phyloP scores from a whole-genome alignment of 345 rosid genomes.

The Eucalyptus marginata region DNA sequence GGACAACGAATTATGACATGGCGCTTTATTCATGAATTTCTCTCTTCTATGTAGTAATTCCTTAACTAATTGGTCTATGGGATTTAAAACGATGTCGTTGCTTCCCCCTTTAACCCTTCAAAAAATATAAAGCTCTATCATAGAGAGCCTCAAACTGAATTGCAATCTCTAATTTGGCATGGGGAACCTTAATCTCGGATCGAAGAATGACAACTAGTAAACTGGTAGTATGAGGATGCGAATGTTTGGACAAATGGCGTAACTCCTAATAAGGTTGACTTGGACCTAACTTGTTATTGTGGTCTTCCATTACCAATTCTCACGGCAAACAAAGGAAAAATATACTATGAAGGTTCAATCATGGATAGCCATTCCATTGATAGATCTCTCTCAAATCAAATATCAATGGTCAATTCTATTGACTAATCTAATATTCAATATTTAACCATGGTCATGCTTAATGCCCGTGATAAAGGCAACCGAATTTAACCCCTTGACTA shows the following conservation, averaged over 20 bases:
- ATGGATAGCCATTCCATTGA: no score
- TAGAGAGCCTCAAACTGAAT: not conserved
- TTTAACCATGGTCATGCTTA: no score
- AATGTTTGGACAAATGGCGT: not conserved
- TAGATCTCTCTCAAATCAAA: no score
- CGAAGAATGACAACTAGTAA: not conserved
- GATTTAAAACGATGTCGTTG: not conserved
- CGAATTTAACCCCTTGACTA: no score
- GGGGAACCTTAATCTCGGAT: not conserved
- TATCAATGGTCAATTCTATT: no score
- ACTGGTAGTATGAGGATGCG: rapidly evolving
- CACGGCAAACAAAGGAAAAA: not conserved
- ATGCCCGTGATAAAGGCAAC: rapidly evolving
- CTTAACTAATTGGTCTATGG: not conserved
- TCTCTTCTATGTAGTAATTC: not conserved
- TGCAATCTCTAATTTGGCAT: not conserved
- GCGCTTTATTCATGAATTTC: not conserved
- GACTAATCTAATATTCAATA: no score
- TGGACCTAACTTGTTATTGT: not conserved
- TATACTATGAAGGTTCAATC: not conserved
- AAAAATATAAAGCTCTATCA: not conserved
- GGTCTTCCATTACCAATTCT: not conserved
- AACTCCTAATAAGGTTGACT: not conserved
- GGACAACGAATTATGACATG: not conserved
- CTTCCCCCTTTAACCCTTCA: not conserved